Evolutionary conservation across 768 basidiomycete genomes (phyloP), one percentile per base, ranked within the genome.

Genomic region (Roridomyces roridus): DNA sequence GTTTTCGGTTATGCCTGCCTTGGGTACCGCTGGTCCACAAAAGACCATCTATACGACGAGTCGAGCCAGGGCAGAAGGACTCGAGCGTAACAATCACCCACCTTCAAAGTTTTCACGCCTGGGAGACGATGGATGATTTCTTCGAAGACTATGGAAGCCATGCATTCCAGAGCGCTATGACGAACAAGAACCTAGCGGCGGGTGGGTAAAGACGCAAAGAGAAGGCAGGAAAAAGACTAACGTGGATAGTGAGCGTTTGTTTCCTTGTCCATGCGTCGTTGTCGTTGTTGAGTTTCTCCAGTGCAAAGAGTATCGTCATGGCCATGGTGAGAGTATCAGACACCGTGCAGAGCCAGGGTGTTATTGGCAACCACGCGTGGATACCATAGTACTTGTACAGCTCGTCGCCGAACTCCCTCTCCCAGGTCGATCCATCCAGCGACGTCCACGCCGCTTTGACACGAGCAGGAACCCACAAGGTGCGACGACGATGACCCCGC

Each of bases 381-480:
- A 51, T 34, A 23, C 44, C 46, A 15, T 60, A 34, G 20, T 10
- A 34, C 43, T 35, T 28, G n/a, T 41, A 51, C 29, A 72, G 17
- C 18, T 65, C 62, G 3, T 46, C 36, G 18, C 52, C 23, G 45
- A 67, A 73, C 36, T 73, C 72, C 1, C 42, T 48, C 10, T 66
- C 57, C 75, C 72, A 76, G 7, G 48, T 63, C 18, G 51, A 26
- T 6, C 57, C 60, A 20, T 59, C 56, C 36, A 76, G 28, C 1
- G 72, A 70, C 14, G 29, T 37, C 72, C 72, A 76, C 0, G 45
- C 17, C 0, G 52, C 3, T 49, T 67, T 53, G 8, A 67, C 59
- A 9, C 73, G 66, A 21, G 70, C 67, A 2, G 75, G 72, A 5
- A 68, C 70, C 72, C 72, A 76, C 17, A 41, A 40, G 49, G 70